Evolutionary conservation across 257 asterid species (phyloP), one percentile per base, ranked within the genome.

Genomic region (Solanum paucissectum): DNA sequence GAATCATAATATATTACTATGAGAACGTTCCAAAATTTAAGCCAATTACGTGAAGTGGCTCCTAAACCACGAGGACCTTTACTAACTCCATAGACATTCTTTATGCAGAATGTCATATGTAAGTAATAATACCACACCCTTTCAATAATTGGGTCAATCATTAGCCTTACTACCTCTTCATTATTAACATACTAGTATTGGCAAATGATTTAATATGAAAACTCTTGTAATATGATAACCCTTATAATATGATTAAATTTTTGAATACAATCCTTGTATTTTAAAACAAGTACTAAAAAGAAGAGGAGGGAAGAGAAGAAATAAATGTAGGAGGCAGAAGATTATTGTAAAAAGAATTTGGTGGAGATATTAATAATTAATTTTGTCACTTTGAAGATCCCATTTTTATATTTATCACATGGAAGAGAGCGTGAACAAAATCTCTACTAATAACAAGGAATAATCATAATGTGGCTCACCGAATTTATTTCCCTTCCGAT

Each of bases 381-480:
- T 37, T 7, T 7, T 75, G 83, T 75, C 10, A 37, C 38, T 37
- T 84, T 62, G 87, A 83, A 87, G 90, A 89, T 90, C 90, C 91
- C 88, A 86, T 87, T 87, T 89, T 75, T 86, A 84, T 77, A 91
- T 84, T 74, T 89, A 86, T 87, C 94, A 91, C 91, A 88, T 89
- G 92, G 92, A 72, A 84, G 60, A 88, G 90, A 87, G 87, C 89
- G 84, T 90, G 93, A 77, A 83, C 21, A 71, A 38, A 38, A 88
- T 13, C 37, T 66, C 38, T 58, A 25, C 33, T 37, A 33, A 38
- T 33, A 32, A 29, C 64, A 58, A 79, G 49, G 40, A 66, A 14
- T 49, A 49, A 49, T 38, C 42, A 38, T 38, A 38, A 38, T 49
- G 52, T 44, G 89, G 83, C 44, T 79, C 73, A 33, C 66, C 73